A percentile compares a stretch with the other conserved stretches of the same genome.
Evolutionary conservation across 495 filamentous ascomycete genomes (phyloP).

Genomic region (Annulohypoxylon moriforme): DNA sequence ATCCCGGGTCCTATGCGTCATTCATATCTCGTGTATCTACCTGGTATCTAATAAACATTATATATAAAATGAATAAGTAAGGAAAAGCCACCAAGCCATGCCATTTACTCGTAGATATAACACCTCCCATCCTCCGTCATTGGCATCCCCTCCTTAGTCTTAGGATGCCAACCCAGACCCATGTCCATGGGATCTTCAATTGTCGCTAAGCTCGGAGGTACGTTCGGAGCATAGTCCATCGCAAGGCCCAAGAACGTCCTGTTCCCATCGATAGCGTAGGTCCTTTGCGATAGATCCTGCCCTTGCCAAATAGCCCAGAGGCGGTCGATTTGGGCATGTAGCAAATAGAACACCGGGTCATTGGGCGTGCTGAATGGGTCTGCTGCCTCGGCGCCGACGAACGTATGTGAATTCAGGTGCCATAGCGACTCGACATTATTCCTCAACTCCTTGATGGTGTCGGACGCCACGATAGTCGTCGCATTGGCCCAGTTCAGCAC

Average conservation of each 20-base stretch:
- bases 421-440: slow-evolving; percentile 28
- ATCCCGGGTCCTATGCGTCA: neutral
- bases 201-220: slow-evolving; percentile 41
- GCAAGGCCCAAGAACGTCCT: slow-evolving; percentile 40
- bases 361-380: slow-evolving; percentile 68
- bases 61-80: neutral
- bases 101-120: slow-evolving; percentile 35
- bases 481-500: slow-evolving; percentile 34
- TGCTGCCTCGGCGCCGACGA: slow-evolving; percentile 38
- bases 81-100: neutral
- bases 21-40: slow-evolving; percentile 3
- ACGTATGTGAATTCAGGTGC: slow-evolving; percentile 42
- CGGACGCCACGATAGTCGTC: slow-evolving; percentile 32
- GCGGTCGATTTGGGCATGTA: slow-evolving; percentile 74
- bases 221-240: slow-evolving; percentile 28
- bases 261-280: slow-evolving; percentile 38
- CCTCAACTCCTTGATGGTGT: slow-evolving; percentile 26
- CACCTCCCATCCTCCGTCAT: slow-evolving; percentile 35
- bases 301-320: slow-evolving; percentile 76
- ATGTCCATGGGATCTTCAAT: slow-evolving; percentile 44
- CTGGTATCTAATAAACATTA: slow-evolving; percentile 10
- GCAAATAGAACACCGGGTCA: slow-evolving; percentile 74
- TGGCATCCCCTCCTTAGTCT: slow-evolving; percentile 38
- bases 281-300: slow-evolving; percentile 41
- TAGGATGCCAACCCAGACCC: slow-evolving; percentile 34